Evolutionary conservation across 495 filamentous ascomycete genomes (phyloP).

Genomic region (Podospora comata): DNA sequence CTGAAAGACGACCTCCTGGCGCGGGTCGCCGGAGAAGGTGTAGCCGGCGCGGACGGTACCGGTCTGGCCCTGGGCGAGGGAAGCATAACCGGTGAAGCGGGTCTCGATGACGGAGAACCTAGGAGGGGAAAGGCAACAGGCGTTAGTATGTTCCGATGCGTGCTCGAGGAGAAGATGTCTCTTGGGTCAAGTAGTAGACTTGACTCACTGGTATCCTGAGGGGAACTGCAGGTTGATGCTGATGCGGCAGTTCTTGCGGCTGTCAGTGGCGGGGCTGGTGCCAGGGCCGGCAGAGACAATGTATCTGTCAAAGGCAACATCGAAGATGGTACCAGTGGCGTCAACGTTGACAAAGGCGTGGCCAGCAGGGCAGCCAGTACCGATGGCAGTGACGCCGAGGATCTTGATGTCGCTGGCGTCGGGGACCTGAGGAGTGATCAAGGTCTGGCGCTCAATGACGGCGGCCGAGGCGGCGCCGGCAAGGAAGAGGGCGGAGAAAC

Average conservation of each 20-base stretch:
- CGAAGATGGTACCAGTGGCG: constrained; percentile 40
- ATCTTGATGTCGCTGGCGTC: constrained; percentile 26
- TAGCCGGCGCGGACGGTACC: constrained; percentile 29
- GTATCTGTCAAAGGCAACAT: constrained; percentile 49
- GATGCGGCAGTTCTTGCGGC: constrained; percentile 48
- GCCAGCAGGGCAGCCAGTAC: constrained; percentile 34
- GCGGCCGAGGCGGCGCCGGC: constrained; percentile 21
- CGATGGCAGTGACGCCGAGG: constrained; percentile 30
- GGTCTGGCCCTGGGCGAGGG: constrained; percentile 24
- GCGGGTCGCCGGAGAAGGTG: constrained; percentile 33
- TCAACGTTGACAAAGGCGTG: constrained; percentile 33
- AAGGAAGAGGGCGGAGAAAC: constrained; percentile 22
- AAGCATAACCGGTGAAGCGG: constrained; percentile 35
- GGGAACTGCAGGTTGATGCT: constrained; percentile 46
- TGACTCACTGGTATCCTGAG: constrained; percentile 40
- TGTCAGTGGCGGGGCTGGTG: constrained; percentile 31
- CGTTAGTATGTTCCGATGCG: background rate
- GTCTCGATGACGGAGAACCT: constrained; percentile 37
- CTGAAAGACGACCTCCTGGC: constrained; percentile 36
- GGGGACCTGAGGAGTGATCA: constrained; percentile 12
- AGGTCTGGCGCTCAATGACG: background rate
- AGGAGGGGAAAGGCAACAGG: background rate
- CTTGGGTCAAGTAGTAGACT: background rate
- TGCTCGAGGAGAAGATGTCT: background rate
- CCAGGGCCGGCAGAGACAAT: constrained; percentile 45